phyloP scores from a whole-genome alignment of 352 stramenopile genomes.

The Phytophthora pini region DNA sequence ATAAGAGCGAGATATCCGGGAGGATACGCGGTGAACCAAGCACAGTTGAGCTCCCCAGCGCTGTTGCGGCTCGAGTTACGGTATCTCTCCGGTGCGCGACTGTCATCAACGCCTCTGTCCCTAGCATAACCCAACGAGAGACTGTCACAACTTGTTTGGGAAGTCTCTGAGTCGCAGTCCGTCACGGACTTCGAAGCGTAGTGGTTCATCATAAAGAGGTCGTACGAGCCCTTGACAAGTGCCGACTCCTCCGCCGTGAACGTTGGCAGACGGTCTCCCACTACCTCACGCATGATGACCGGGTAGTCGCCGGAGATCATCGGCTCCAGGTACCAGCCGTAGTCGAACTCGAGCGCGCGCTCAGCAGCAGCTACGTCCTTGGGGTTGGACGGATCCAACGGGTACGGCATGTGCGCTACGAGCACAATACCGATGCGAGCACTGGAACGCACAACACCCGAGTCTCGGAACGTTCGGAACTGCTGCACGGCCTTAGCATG shows the following conservation, averaged over 20 bases:
- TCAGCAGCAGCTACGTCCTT: background rate
- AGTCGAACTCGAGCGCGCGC: background rate
- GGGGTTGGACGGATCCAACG: background rate
- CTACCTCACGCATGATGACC: background rate
- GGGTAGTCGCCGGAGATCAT: background rate
- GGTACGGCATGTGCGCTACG: background rate
- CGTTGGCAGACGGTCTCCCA: background rate
- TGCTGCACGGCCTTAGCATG: no score
- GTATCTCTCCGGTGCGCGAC: constrained; percentile 7
- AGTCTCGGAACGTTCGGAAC: no score
- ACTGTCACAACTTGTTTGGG: constrained; percentile 32
- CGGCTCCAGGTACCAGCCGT: background rate
- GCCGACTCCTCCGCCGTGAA: background rate
- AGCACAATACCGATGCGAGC: no score
- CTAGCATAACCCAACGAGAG: constrained; percentile 43
- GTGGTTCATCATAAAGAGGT: background rate
- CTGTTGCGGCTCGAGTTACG: constrained; percentile 6
- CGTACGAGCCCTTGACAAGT: background rate
- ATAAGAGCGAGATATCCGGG: constrained; percentile 45
- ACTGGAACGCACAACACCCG: no score
- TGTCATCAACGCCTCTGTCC: constrained; percentile 52
- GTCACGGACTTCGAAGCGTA: background rate
- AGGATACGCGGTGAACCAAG: constrained; percentile 51
- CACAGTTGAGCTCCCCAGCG: constrained; percentile 31
- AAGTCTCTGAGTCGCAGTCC: constrained; percentile 36